Conservation (phyloP, 2,329 filamentous ascomycete species). For the Elsinoe batatas region DNA sequence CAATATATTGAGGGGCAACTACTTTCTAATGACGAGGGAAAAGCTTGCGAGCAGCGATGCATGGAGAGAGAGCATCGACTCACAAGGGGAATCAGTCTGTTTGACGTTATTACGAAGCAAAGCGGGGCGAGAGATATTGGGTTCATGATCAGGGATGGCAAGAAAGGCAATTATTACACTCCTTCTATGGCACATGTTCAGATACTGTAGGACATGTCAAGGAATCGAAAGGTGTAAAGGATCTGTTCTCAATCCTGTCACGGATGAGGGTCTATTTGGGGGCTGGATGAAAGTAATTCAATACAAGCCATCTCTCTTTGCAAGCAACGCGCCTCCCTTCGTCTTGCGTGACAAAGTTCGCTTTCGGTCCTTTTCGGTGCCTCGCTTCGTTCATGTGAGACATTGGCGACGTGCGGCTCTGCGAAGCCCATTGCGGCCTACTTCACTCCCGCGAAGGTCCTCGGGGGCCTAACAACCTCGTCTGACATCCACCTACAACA, state of each 20-base stretch:
- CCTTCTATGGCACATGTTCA: not conserved
- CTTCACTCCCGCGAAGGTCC: not conserved
- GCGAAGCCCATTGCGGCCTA: not conserved
- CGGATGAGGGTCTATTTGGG: not conserved
- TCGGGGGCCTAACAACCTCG: not conserved
- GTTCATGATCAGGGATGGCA: not conserved
- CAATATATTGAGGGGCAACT: constrained; percentile 2
- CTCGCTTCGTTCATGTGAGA: too few relatives aligned
- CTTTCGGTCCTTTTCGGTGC: too few relatives aligned
- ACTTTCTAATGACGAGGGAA: constrained; percentile 9
- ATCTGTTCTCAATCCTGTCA: not conserved
- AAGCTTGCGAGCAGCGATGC: not conserved
- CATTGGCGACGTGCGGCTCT: not conserved
- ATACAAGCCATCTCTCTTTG: constrained; percentile 1
- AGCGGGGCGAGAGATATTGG: not conserved
- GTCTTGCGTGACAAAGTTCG: not conserved
- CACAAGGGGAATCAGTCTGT: not conserved
- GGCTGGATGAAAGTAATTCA: not conserved
- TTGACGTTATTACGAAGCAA: constrained; percentile 6
- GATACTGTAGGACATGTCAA: not conserved
- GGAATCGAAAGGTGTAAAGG: not conserved
- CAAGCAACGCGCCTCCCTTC: not conserved
- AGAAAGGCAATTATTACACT: not conserved
- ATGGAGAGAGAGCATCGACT: not conserved
- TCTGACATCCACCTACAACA: not conserved